These are phyloP conservation scores for Neofusicoccum sp. DNA, from an alignment of 2,329 filamentous ascomycete species.

Conservation along the genomic window DNA sequence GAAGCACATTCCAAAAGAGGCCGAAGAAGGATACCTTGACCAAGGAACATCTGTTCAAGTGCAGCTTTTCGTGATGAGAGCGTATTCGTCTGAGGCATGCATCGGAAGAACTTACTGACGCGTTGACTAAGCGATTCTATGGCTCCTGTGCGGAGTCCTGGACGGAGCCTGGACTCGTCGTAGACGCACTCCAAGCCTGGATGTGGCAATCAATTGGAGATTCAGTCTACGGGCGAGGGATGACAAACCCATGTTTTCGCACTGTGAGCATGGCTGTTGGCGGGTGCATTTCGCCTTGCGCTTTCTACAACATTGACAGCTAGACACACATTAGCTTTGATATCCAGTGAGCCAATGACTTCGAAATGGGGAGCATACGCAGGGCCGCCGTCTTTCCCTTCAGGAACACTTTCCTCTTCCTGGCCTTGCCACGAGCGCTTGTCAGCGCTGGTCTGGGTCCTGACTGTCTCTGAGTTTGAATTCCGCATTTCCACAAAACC, in stretches of 20 bases:
- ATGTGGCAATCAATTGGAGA: conserved; percentile 19
- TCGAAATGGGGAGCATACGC: not conserved
- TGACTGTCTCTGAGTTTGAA: not conserved
- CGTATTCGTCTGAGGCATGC: not conserved
- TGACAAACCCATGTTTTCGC: conserved; percentile 20
- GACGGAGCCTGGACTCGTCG: conserved; percentile 30
- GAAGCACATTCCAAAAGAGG: conserved; percentile 23
- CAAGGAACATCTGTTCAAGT: conserved; percentile 23
- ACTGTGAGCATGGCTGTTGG: conserved; percentile 45
- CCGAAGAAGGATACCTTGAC: conserved; percentile 22
- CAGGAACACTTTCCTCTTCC: not conserved
- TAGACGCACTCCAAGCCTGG: conserved; percentile 35
- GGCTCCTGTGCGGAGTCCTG: conserved; percentile 33
- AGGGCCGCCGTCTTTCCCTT: not conserved
- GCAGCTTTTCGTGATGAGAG: conserved; percentile 18
- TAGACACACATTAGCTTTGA: not conserved
- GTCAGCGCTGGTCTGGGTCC: not conserved
- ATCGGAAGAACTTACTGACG: conserved; percentile 17
- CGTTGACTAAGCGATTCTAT: conserved; percentile 34
- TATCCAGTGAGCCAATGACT: not conserved
- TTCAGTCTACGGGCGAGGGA: not conserved
- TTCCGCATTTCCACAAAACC: not conserved
- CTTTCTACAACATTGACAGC: conserved; percentile 45
- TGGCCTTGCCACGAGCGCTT: not conserved
- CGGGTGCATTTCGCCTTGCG: conserved; percentile 48